These are phyloP conservation scores for Flaveria robusta DNA, from an alignment of 129 eudicot genomes.

Conservation along the genomic window DNA sequence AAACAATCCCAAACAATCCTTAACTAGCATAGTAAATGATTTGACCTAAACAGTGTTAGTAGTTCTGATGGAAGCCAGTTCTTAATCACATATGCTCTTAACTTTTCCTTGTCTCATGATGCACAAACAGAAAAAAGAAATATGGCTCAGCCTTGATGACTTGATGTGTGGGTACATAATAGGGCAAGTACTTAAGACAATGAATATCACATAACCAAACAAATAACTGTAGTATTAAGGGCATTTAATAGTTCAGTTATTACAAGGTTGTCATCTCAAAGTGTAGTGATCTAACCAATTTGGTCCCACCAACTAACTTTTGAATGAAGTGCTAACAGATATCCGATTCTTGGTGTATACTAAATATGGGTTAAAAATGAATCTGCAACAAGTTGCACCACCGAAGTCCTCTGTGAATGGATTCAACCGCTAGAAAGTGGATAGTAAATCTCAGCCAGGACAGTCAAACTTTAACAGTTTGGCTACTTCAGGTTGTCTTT, in stretches of 20 bases:
- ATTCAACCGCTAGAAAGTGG: conserved; percentile 48
- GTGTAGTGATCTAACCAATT: neutral
- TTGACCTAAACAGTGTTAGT: neutral
- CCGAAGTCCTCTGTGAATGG: conserved; percentile 65
- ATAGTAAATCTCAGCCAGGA: conserved; percentile 45
- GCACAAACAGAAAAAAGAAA: neutral
- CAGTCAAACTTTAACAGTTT: conserved; percentile 45
- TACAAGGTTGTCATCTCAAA: neutral
- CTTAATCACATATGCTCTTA: neutral
- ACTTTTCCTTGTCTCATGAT: neutral
- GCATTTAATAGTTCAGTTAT: neutral
- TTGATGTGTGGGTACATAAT: neutral
- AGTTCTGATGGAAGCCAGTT: neutral
- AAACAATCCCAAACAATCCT: too few relatives aligned
- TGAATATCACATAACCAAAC: neutral
- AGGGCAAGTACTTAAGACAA: too few relatives aligned
- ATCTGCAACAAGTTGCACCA: conserved; percentile 67
- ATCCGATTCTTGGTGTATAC: conserved; percentile 20
- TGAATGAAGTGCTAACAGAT: conserved; percentile 12
- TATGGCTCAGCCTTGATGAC: neutral
- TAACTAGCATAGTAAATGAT: neutral
- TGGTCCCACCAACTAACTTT: too few relatives aligned
- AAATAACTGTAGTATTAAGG: neutral
- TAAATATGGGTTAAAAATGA: conserved; percentile 42
- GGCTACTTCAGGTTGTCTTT: conserved; percentile 42